These are phyloP conservation scores for Protomyces pachydermus DNA, from an alignment of 1,139 yeast genomes.

Conservation along the genomic window DNA sequence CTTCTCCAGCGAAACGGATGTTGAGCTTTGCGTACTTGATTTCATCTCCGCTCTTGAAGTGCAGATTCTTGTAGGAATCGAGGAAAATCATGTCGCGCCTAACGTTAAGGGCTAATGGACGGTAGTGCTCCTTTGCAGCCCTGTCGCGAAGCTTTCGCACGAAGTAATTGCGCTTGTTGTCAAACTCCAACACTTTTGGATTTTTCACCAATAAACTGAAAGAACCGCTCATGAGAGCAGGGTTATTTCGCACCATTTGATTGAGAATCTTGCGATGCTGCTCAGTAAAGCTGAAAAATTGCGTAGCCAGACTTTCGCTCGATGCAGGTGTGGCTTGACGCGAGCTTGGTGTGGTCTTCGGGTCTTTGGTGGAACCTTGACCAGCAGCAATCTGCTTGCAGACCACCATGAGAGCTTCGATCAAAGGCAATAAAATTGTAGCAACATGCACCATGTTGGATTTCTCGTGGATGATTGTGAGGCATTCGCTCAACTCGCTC, in stretches of 20 bases:
- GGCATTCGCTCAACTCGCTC: conserved; percentile 78
- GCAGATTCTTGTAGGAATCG: conserved; percentile 80
- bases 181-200: conserved; percentile 88
- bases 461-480: conserved; percentile 47
- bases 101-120: conserved; percentile 59
- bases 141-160: conserved; percentile 61
- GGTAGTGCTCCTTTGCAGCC: conserved; percentile 37
- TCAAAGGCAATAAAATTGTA: conserved; percentile 75
- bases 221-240: conserved; percentile 94
- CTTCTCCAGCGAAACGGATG: conserved; percentile 82
- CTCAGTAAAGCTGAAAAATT: conserved; percentile 84
- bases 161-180: conserved; percentile 83
- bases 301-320: conserved; percentile 68
- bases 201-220: conserved; percentile 84
- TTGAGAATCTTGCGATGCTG: conserved; percentile 84
- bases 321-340: conserved; percentile 56
- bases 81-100: conserved; percentile 87
- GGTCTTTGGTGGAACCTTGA: conserved; percentile 48
- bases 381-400: conserved; percentile 77
- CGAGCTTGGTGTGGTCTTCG: not conserved
- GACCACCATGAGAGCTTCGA: conserved; percentile 91
- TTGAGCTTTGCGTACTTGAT: conserved; percentile 70
- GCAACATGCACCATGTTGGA: conserved; percentile 60
- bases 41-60: conserved; percentile 73
- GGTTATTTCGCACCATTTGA: conserved; percentile 86